Percentiles rank a stretch among this genome's conserved stretches.
phyloP scores from a whole-genome alignment of 2,329 filamentous ascomycete genomes.

The Aspergillus quadrilineatus region DNA sequence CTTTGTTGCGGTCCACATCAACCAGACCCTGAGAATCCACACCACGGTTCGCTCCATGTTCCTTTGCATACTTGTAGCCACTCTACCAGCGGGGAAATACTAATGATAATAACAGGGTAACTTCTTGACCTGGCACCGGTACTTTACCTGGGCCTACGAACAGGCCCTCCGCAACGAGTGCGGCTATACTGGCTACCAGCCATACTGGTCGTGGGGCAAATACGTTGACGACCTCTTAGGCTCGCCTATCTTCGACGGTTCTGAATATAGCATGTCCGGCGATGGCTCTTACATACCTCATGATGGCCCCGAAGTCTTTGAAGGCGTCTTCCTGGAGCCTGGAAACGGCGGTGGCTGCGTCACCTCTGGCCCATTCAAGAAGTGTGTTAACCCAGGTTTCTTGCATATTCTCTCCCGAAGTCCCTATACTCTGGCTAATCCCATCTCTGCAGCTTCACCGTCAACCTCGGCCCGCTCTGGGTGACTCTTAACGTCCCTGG shows the following conservation, averaged over 20 bases:
- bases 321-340: slow-evolving; percentile 34
- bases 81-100: not conserved
- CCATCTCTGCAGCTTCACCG: slow-evolving; percentile 20
- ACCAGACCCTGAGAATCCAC: slow-evolving; percentile 49
- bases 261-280: slow-evolving; percentile 44
- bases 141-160: slow-evolving; percentile 46
- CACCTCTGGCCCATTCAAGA: slow-evolving; percentile 17
- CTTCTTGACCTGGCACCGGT: slow-evolving; percentile 49
- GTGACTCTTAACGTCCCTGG: slow-evolving; percentile 20
- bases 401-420: no score
- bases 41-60: slow-evolving; percentile 24
- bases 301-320: slow-evolving; percentile 20
- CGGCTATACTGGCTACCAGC: slow-evolving; percentile 42
- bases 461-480: slow-evolving; percentile 32
- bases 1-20: slow-evolving; percentile 52
- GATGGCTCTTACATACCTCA: slow-evolving; percentile 41
- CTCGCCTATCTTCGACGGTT: slow-evolving; percentile 39
- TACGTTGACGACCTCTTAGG: slow-evolving; percentile 30
- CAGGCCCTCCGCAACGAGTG: slow-evolving; percentile 45
- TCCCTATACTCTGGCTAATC: not conserved
- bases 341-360: slow-evolving; percentile 26
- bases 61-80: not conserved
- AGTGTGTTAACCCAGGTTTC: slow-evolving; percentile 1
- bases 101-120: slow-evolving; percentile 15
- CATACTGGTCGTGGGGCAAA: slow-evolving; percentile 43